Evolutionary conservation across 495 filamentous ascomycete genomes (phyloP).

Genomic region (Podospora conica): DNA sequence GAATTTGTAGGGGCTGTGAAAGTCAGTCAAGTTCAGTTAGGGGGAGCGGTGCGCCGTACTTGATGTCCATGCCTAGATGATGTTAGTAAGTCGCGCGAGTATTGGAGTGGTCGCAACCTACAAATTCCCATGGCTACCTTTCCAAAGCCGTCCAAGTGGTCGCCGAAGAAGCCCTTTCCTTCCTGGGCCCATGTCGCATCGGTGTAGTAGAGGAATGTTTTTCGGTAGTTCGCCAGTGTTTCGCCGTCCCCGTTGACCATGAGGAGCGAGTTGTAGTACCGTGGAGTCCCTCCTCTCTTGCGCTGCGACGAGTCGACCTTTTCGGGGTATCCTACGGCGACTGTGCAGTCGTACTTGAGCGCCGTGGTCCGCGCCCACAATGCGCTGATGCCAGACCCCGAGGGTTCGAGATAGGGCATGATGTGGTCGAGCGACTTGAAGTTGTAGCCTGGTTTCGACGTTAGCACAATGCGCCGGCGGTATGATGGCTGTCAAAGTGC

Average conservation of each 20-base stretch:
- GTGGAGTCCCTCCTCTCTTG: slow-evolving; percentile 32
- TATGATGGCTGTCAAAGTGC: no score
- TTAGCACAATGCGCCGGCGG: background rate
- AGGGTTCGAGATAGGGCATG: slow-evolving; percentile 72
- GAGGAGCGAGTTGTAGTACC: slow-evolving; percentile 78
- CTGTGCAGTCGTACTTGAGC: slow-evolving; percentile 63
- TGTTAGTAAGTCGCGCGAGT: slow-evolving; percentile 1
- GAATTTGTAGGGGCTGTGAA: slow-evolving; percentile 46
- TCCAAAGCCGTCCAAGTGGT: slow-evolving; percentile 45
- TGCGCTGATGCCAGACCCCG: slow-evolving; percentile 63
- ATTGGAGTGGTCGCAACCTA: slow-evolving; percentile 39
- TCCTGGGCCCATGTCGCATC: slow-evolving; percentile 89
- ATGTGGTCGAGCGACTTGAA: slow-evolving; percentile 76
- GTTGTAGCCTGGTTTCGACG: slow-evolving; percentile 65
- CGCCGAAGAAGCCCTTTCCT: slow-evolving; percentile 58
- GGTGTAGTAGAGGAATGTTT: slow-evolving; percentile 82
- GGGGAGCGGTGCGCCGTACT: slow-evolving; percentile 32
- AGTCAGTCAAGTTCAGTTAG: background rate
- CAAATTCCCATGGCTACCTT: slow-evolving; percentile 81
- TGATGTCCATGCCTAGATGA: slow-evolving; percentile 59
- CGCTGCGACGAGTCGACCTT: slow-evolving; percentile 38
- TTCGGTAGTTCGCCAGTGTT: slow-evolving; percentile 77
- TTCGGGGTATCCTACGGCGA: slow-evolving; percentile 91
- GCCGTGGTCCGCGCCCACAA: slow-evolving; percentile 76
- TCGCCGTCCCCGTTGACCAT: slow-evolving; percentile 68